A percentile compares a stretch with the other conserved stretches of the same genome.
These are phyloP conservation scores for Globisporangium barbulae DNA, from an alignment of 352 stramenopile species.

Conservation along the genomic window DNA sequence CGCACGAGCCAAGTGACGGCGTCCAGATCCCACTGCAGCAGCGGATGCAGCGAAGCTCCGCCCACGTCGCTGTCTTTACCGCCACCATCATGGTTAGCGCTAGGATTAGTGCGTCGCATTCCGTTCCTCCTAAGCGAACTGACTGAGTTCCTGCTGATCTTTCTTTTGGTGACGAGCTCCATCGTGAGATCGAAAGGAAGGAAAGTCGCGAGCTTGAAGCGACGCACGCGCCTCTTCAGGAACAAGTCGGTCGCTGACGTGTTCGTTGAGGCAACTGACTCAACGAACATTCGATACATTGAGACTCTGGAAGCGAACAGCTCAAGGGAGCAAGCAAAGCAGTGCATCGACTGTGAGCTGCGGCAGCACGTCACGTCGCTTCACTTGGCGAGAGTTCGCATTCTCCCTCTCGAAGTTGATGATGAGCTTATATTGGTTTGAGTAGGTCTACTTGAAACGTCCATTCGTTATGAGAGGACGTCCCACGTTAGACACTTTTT, in stretches of 20 bases:
- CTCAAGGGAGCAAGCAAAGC: no score
- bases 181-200: not conserved
- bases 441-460: not conserved
- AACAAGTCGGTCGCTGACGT: not conserved
- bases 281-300: not conserved
- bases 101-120: not conserved
- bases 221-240: not conserved
- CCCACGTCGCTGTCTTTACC: not conserved
- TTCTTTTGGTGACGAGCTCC: not conserved
- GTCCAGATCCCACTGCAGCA: conserved; percentile 58
- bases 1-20: conserved; percentile 33
- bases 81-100: no score
- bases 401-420: not conserved
- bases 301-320: no score
- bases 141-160: not conserved
- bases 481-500: not conserved
- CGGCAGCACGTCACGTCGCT: no score
- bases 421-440: not conserved
- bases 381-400: no score
- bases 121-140: not conserved
- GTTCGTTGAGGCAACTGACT: not conserved
- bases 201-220: not conserved
- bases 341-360: no score
- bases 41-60: conserved; percentile 26
- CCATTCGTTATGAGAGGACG: not conserved